A percentile compares a stretch with the other conserved stretches of the same genome.
Conservation (phyloP, 257 asterid genomes). For the Gentiana macrophylla region DNA sequence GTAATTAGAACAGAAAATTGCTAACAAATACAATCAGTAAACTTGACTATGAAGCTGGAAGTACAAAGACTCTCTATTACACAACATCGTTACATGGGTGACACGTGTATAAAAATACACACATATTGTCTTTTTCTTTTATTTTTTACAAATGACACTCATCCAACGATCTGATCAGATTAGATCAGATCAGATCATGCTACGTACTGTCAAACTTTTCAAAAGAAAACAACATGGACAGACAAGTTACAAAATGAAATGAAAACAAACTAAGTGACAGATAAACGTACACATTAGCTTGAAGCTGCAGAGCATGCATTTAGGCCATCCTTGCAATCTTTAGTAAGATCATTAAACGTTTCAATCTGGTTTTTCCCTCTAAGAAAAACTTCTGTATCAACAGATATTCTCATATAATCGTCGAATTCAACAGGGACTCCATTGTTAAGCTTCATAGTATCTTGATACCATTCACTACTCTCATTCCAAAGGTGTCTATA, state of each 20-base stretch:
- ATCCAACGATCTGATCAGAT: too few relatives aligned
- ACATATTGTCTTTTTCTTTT: too few relatives aligned
- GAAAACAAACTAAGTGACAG: conserved; percentile 4
- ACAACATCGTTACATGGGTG: too few relatives aligned
- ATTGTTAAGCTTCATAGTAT: conserved; percentile 44
- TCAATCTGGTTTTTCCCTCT: conserved; percentile 74
- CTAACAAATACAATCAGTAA: too few relatives aligned
- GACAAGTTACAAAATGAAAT: background rate
- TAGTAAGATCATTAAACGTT: conserved; percentile 71
- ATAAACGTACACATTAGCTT: conserved; percentile 16
- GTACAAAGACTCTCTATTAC: too few relatives aligned
- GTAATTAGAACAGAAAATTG: too few relatives aligned
- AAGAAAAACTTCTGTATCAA: conserved; percentile 64
- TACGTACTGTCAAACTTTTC: background rate
- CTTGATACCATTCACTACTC: conserved; percentile 64
- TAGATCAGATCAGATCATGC: too few relatives aligned
- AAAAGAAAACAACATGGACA: background rate
- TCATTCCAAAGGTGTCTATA: conserved; percentile 64
- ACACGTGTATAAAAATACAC: too few relatives aligned
- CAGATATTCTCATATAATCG: conserved; percentile 64
- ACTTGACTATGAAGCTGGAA: too few relatives aligned
- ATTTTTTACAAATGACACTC: too few relatives aligned
- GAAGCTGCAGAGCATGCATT: conserved; percentile 44
- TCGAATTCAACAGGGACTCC: conserved; percentile 76
- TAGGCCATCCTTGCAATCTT: conserved; percentile 72